Conservation (phyloP, 2,329 filamentous ascomycete genomes). For the Sordariomycetes sp. region DNA sequence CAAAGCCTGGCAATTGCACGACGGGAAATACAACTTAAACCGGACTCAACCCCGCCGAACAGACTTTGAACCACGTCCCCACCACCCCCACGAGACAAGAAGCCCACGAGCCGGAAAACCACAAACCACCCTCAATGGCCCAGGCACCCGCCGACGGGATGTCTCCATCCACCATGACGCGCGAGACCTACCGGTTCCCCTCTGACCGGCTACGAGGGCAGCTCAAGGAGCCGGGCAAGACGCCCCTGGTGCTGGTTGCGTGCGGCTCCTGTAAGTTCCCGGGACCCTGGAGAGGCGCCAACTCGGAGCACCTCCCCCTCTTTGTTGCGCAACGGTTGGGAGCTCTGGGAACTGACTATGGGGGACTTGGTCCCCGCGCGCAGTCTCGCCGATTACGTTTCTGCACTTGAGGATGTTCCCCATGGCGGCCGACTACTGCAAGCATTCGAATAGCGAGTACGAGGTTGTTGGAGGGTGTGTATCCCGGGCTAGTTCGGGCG, state of each 20-base stretch:
- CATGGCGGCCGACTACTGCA: slow-evolving; percentile 72
- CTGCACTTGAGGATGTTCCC: slow-evolving; percentile 81
- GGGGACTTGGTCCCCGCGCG: background rate
- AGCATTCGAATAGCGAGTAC: slow-evolving; percentile 40
- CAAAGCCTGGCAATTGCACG: too few relatives aligned
- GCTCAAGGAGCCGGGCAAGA: slow-evolving; percentile 38
- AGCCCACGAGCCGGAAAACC: background rate
- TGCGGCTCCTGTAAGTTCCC: slow-evolving; percentile 45
- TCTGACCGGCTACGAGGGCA: slow-evolving; percentile 44
- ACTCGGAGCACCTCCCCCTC: background rate
- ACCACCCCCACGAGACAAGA: background rate
- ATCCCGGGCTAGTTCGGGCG: background rate
- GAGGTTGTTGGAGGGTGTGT: slow-evolving; percentile 82
- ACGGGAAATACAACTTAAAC: too few relatives aligned
- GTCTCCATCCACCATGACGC: slow-evolving; percentile 17
- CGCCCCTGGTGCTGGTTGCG: slow-evolving; percentile 56
- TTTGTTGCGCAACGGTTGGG: background rate
- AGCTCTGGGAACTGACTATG: background rate
- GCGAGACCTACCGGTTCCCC: slow-evolving; percentile 47
- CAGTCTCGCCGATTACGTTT: slow-evolving; percentile 61
- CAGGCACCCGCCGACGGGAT: slow-evolving; percentile 3
- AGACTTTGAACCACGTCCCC: background rate
- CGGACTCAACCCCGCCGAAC: too few relatives aligned
- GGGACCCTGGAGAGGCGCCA: background rate
- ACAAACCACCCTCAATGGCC: background rate